Conservation (phyloP, 208 protist genomes). For the Leishmania amazonensis region DNA sequence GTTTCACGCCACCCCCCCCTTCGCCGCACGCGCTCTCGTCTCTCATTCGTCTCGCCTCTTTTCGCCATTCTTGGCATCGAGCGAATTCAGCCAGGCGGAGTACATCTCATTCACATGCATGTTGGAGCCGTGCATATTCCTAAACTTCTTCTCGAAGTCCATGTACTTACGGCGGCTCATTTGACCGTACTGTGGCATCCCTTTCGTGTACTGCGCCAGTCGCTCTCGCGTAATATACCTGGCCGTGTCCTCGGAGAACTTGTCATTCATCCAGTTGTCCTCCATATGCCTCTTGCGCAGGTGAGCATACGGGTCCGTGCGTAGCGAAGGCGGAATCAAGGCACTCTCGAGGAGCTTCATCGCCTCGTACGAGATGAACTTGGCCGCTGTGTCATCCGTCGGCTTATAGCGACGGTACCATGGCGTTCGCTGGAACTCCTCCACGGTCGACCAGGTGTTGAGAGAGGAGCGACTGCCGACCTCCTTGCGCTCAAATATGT, state of each 20-base stretch:
- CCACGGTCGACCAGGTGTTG: conserved; percentile 88
- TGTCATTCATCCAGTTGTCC: conserved; percentile 92
- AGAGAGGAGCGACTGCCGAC: conserved; percentile 68
- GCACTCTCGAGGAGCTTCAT: conserved; percentile 82
- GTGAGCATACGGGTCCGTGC: conserved; percentile 84
- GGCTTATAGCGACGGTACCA: conserved; percentile 90
- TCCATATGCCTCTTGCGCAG: conserved; percentile 90
- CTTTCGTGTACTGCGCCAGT: conserved; percentile 81
- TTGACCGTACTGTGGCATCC: conserved; percentile 74
- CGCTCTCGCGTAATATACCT: conserved; percentile 72
- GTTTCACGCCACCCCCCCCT: not conserved
- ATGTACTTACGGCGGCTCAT: conserved; percentile 76
- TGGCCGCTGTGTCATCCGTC: conserved; percentile 72
- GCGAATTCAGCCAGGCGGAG: conserved; percentile 75
- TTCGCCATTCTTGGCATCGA: conserved; percentile 3
- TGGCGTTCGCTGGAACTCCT: conserved; percentile 90
- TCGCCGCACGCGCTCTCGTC: too few species aligned
- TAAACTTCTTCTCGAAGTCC: conserved; percentile 76
- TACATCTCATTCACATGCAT: conserved; percentile 83
- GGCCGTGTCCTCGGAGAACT: conserved; percentile 81
- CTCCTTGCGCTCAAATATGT: conserved; percentile 81
- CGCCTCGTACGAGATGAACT: conserved; percentile 90
- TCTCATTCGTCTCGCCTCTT: not conserved
- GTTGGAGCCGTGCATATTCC: conserved; percentile 57
- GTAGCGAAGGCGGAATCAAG: conserved; percentile 82